phyloP scores from a whole-genome alignment of 2,329 filamentous ascomycete genomes.

The Talaromyces islandicus region DNA sequence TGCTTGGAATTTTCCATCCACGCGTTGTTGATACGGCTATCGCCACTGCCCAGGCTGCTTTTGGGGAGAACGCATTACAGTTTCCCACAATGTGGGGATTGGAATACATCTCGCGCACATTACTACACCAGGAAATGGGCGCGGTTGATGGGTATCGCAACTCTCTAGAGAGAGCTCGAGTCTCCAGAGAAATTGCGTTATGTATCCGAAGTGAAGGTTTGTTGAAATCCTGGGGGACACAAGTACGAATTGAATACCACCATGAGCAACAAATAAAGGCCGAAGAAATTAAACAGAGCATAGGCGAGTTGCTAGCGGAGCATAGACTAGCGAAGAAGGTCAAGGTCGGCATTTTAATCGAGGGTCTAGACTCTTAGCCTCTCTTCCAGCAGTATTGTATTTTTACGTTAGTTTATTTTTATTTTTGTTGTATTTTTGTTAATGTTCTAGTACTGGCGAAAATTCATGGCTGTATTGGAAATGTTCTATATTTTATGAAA shows the following conservation, averaged over 20 bases:
- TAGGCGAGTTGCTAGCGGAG: background rate
- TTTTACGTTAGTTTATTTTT: background rate
- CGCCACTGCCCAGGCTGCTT: constrained; percentile 30
- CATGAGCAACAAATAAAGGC: background rate
- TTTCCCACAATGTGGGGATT: constrained; percentile 2
- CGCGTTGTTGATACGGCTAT: constrained; percentile 42
- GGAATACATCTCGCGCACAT: background rate
- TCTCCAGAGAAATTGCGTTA: background rate
- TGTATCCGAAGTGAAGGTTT: background rate
- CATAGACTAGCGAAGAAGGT: background rate
- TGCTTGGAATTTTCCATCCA: constrained; percentile 38
- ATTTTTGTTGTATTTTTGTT: too few relatives aligned
- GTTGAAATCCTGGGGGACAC: constrained; percentile 24
- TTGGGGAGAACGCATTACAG: background rate
- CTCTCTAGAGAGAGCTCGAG: background rate
- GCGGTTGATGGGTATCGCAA: constrained; percentile 31
- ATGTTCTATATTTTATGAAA: background rate
- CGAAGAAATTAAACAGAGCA: background rate
- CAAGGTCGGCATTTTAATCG: background rate
- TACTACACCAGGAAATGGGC: background rate
- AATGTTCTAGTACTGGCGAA: background rate
- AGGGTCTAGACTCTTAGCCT: background rate
- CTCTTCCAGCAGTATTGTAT: background rate
- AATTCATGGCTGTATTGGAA: background rate
- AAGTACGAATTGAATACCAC: background rate